These are phyloP conservation scores for Kazachstania viticola DNA, from an alignment of 805 yeast genomes.

Conservation along the genomic window DNA sequence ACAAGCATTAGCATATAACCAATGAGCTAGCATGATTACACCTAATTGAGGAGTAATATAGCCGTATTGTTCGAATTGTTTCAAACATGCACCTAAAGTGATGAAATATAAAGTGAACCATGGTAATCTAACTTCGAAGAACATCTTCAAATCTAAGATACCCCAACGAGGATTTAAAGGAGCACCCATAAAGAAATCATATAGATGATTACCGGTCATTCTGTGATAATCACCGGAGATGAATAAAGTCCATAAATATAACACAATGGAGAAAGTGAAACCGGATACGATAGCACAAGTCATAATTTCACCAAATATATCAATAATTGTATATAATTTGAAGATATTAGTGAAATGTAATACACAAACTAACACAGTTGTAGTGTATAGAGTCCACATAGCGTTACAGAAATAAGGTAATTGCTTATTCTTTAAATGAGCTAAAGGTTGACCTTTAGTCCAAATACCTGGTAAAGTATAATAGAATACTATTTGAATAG, in stretches of 20 bases:
- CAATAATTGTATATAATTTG: conserved; percentile 64
- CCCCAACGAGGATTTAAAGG: conserved; percentile 95
- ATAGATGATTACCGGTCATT: conserved; percentile 82
- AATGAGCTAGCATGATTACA: conserved; percentile 71
- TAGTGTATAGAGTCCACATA: conserved; percentile 65
- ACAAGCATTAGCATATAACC: conserved; percentile 93
- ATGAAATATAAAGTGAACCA: conserved; percentile 86
- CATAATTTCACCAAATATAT: conserved; percentile 85
- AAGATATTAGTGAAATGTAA: conserved; percentile 69
- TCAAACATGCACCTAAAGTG: conserved; percentile 59
- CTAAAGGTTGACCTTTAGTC: conserved; percentile 90
- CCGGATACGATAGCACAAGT: conserved; percentile 81
- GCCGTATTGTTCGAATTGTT: conserved; percentile 78
- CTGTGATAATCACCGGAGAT: conserved; percentile 71
- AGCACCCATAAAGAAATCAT: conserved; percentile 95
- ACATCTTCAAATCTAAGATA: conserved; percentile 87
- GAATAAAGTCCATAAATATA: conserved; percentile 57
- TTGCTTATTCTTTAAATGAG: conserved; percentile 67
- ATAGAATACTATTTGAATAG: conserved; percentile 62
- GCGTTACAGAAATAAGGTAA: conserved; percentile 93
- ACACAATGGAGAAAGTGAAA: conserved; percentile 48
- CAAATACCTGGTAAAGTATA: conserved; percentile 83
- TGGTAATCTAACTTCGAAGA: conserved; percentile 93
- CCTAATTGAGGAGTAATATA: conserved; percentile 63
- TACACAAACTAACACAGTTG: conserved; percentile 43